Conservation (phyloP, 2,329 filamentous ascomycete genomes). For the Colletotrichum aenigma region DNA sequence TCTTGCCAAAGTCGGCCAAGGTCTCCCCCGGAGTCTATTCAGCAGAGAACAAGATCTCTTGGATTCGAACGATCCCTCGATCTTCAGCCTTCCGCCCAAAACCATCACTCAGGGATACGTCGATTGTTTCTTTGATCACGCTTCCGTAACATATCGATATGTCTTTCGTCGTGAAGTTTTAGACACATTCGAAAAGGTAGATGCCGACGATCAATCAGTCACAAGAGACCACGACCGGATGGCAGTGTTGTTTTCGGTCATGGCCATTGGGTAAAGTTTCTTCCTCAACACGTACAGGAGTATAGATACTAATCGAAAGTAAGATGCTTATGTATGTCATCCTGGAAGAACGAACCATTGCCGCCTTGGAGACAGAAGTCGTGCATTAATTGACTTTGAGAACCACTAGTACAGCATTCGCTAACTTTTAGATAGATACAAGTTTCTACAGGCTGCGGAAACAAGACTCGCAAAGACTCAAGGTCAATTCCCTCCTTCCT, state of each 20-base stretch:
- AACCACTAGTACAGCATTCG: neutral
- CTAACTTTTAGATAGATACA: neutral
- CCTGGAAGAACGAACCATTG: neutral
- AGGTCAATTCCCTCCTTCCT: neutral
- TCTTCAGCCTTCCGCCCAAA: neutral
- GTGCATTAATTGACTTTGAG: neutral
- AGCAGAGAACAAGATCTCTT: neutral
- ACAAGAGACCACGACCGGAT: neutral
- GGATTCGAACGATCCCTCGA: neutral
- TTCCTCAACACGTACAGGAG: rapidly evolving
- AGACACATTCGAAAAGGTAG: neutral
- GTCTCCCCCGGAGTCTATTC: neutral
- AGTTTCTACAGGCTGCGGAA: neutral
- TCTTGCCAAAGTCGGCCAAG: neutral
- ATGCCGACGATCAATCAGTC: neutral
- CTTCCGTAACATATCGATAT: neutral
- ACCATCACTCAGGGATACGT: neutral
- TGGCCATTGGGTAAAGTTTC: neutral
- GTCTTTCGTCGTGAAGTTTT: neutral
- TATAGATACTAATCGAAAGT: neutral
- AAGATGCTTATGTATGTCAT: neutral
- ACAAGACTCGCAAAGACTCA: neutral
- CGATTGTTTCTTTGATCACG: neutral
- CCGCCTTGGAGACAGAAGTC: neutral
- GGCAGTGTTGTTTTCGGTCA: neutral